Base-by-base conservation (phyloP, 2,329 filamentous ascomycete species). In the Coniochaeta hoffmannii region DNA sequence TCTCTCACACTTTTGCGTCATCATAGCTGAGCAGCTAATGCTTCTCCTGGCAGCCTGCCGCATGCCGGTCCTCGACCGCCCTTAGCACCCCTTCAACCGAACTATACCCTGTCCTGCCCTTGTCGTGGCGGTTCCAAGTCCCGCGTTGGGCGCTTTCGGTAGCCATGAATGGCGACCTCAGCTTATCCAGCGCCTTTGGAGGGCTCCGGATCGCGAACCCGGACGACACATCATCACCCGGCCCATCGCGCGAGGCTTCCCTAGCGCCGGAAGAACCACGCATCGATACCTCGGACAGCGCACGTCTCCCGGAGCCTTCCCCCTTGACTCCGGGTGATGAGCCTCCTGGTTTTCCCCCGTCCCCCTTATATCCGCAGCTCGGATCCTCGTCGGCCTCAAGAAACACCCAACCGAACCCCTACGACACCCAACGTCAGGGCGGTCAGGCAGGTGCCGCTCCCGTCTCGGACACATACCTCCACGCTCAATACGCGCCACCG, bases 201-300 rank as follows among this genome's bases (percentile, higher is more conserved):
- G 93, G 93, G 66, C 79, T 99, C 72, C 90, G 93, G 71, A 97
- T 99, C 71, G 93, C 94, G 65, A 99, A 97, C 72, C 93, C 93
- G 55, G 92, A 97, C 75, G 85, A 94, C 74, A 80, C 82, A 61
- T 71, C 69, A 61, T 71, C 69, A 46, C 66, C 67, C 35, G 68
- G 64, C 57, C 61, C 68, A 55, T 63, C 69, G 31, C 63, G 60
- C 55, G 66, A 71, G 44, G 52, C 57, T 53, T 60, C 64, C 44
- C 57, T 65, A 56, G 71, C 73, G 54, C 60, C 68, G 59, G 67
- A 68, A 53, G 62, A 64, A 60, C 60, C 63, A 56, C 54, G 61
- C 55, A 58, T 58, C 35, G 32, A 30, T 15, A 12, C 53, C 36
- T 53, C 58, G 15, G 49, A 31, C n/a, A 51, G 12, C 19, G 10